Conservation (phyloP, 208 protist genomes). For the Crithidia thermophila region DNA sequence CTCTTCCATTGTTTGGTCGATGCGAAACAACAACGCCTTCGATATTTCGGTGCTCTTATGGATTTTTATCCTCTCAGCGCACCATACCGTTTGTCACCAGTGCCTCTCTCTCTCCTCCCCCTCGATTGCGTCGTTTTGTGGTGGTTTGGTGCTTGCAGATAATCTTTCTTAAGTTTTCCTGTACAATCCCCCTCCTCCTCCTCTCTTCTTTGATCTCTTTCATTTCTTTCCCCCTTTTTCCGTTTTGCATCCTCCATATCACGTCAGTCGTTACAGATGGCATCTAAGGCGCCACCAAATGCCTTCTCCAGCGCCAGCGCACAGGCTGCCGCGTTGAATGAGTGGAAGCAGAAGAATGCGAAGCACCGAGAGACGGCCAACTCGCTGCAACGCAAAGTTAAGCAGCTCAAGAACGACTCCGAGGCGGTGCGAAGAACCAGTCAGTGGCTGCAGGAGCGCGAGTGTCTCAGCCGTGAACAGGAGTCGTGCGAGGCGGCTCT, state of each 20-base stretch:
- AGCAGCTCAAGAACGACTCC: constrained; percentile 38
- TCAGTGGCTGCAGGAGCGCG: constrained; percentile 41
- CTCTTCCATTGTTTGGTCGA: too few species aligned
- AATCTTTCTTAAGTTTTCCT: too few species aligned
- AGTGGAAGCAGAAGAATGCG: constrained; percentile 41
- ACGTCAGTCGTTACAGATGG: neutral
- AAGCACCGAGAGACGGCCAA: constrained; percentile 27
- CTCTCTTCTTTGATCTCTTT: too few species aligned
- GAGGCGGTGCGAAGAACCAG: constrained; percentile 15
- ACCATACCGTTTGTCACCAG: too few species aligned
- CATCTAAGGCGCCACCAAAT: constrained; percentile 3
- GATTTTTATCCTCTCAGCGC: too few species aligned
- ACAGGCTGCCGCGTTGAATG: constrained; percentile 45
- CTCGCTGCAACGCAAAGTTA: constrained; percentile 37
- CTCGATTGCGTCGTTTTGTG: too few species aligned
- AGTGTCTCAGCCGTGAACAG: constrained; percentile 32
- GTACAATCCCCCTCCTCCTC: too few species aligned
- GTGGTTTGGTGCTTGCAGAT: too few species aligned
- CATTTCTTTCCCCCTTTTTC: neutral
- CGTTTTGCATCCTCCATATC: too few species aligned
- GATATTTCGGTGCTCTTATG: neutral
- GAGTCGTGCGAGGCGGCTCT: constrained; percentile 23
- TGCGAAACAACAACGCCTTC: too few species aligned
- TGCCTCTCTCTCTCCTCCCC: too few species aligned
- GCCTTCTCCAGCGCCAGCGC: constrained; percentile 34